These are phyloP conservation scores for Breynia disticha DNA, from an alignment of 441 rosid genomes.

Conservation along the genomic window DNA sequence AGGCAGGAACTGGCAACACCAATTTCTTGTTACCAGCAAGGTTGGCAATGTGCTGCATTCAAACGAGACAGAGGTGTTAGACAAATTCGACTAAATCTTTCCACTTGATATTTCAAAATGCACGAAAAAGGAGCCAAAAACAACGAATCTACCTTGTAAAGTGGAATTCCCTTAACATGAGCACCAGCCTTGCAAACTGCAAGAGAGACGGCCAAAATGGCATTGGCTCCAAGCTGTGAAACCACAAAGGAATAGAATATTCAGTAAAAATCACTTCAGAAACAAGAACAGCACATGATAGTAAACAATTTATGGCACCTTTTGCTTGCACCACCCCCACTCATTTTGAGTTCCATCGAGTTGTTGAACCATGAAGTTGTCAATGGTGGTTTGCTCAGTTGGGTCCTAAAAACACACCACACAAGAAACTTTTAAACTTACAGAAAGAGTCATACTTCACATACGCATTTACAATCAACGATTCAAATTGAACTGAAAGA, in stretches of 20 bases:
- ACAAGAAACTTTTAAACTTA: neutral
- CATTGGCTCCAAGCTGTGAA: conserved; percentile 97
- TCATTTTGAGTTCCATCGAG: conserved; percentile 93
- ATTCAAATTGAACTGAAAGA: neutral
- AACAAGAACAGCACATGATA: neutral
- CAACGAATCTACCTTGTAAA: conserved; percentile 69
- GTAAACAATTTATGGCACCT: conserved; percentile 34
- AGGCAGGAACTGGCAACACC: conserved; percentile 96
- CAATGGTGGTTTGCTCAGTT: conserved; percentile 70
- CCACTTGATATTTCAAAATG: no score
- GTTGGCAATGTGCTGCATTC: conserved; percentile 81
- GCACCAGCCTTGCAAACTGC: conserved; percentile 98
- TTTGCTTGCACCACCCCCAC: conserved; percentile 99
- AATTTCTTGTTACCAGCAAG: conserved; percentile 85
- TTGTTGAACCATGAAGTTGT: conserved; percentile 82
- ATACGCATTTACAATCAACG: no score
- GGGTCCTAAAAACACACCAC: conserved; percentile 50
- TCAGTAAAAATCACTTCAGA: neutral
- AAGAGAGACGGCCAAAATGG: conserved; percentile 89
- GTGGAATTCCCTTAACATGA: conserved; percentile 63
- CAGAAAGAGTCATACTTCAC: no score
- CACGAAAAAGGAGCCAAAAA: neutral
- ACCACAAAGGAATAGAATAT: neutral
- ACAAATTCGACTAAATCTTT: neutral
- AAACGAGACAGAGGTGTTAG: conserved; percentile 10